phyloP scores from a whole-genome alignment of 192 early-diverging fungal genomes.

The Entomortierella chlamydospora region DNA sequence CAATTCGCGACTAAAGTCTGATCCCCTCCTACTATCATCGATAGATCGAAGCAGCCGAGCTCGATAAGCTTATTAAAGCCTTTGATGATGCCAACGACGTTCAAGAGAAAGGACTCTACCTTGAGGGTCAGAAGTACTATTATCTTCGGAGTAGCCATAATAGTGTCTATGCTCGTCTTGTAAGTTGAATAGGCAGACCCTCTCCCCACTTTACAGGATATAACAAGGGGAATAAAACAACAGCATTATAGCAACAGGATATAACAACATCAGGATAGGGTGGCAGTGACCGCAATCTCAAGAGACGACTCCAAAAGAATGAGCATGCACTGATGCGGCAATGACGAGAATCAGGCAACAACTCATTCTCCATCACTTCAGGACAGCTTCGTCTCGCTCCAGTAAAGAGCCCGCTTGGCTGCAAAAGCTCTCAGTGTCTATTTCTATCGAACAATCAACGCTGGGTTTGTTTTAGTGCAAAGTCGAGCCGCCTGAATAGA shows the following conservation, averaged over 20 bases:
- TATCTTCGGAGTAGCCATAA: conserved; percentile 74
- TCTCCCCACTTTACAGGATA: not conserved
- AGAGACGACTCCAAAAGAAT: not conserved
- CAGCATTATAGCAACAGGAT: not conserved
- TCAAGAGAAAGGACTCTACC: conserved; percentile 72
- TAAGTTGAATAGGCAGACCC: too few species aligned
- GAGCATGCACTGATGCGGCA: too few species aligned
- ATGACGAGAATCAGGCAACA: too few species aligned
- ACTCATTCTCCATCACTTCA: too few species aligned
- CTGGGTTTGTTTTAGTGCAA: too few species aligned
- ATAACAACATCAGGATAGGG: too few species aligned
- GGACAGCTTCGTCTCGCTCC: not conserved
- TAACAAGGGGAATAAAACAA: not conserved
- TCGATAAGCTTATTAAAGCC: conserved; percentile 65
- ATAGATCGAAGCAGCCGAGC: conserved; percentile 68
- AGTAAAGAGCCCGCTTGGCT: not conserved
- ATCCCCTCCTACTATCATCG: not conserved
- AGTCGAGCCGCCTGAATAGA: too few species aligned
- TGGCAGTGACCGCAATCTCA: too few species aligned
- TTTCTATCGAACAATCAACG: not conserved
- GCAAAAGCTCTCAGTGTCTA: conserved; percentile 9
- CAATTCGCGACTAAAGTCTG: too few species aligned
- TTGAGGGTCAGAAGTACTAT: conserved; percentile 81
- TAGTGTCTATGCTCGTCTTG: conserved; percentile 85
- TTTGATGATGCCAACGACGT: conserved; percentile 72